Percentiles rank a stretch among this genome's conserved stretches.
These are phyloP conservation scores for Daldinia loculata DNA, from an alignment of 495 filamentous ascomycete species.

Conservation along the genomic window DNA sequence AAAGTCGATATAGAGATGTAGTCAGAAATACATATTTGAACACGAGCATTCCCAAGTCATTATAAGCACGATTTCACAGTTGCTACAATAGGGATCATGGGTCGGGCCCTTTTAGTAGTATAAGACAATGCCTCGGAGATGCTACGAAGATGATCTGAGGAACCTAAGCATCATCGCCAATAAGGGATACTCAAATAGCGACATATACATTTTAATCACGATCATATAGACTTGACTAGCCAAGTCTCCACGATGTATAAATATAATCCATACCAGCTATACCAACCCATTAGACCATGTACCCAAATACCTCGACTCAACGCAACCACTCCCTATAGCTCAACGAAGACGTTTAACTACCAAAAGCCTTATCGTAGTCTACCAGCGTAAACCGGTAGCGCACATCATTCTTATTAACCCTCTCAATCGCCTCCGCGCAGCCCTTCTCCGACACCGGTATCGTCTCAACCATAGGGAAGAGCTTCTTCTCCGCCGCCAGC, in stretches of 20 bases:
- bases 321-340: too few species aligned
- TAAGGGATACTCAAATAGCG: neutral
- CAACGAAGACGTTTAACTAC: conserved; percentile 6
- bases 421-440: conserved; percentile 73
- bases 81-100: too few species aligned
- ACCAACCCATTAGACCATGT: neutral
- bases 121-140: too few species aligned
- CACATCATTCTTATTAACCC: conserved; percentile 74
- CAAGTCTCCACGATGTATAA: neutral
- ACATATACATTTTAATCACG: neutral
- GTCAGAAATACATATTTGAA: too few species aligned
- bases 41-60: too few species aligned
- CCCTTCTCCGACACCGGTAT: conserved; percentile 73
- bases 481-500: conserved; percentile 76
- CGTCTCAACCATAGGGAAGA: conserved; percentile 75
- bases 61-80: too few species aligned
- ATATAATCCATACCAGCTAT: neutral
- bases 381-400: conserved; percentile 72
- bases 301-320: neutral
- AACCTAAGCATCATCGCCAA: too few species aligned
- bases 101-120: too few species aligned
- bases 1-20: too few species aligned
- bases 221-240: neutral
- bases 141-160: too few species aligned
- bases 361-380: conserved; percentile 71